Percentiles rank a stretch among this genome's conserved stretches.
phyloP scores from a whole-genome alignment of 768 basidiomycete genomes.

The Pholiota microspora region DNA sequence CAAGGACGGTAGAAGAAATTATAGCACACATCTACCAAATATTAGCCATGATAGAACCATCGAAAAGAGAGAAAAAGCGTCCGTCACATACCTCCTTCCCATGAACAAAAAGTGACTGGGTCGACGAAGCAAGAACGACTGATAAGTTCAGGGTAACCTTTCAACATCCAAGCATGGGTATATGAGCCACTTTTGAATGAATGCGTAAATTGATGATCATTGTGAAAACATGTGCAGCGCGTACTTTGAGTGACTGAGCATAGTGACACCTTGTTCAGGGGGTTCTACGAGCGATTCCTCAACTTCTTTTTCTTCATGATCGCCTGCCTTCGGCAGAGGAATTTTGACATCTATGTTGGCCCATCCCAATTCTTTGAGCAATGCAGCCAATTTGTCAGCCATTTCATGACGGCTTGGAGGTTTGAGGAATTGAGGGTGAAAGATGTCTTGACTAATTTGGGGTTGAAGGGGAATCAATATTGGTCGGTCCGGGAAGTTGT shows the following conservation, averaged over 20 bases:
- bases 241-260: conserved; percentile 89
- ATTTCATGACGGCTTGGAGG: conserved; percentile 68
- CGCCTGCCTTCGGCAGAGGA: conserved; percentile 15
- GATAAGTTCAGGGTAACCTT: conserved; percentile 67
- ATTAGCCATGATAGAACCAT: not conserved
- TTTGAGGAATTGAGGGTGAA: conserved; percentile 68
- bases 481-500: conserved; percentile 61
- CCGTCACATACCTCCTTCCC: conserved; percentile 79
- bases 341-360: conserved; percentile 30
- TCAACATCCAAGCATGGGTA: conserved; percentile 87
- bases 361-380: conserved; percentile 68
- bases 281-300: conserved; percentile 16
- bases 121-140: conserved; percentile 86
- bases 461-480: conserved; percentile 78
- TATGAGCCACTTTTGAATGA: conserved; percentile 57
- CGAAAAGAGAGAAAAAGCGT: not conserved
- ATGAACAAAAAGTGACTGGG: conserved; percentile 86
- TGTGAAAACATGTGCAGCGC: conserved; percentile 17
- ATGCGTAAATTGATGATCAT: not conserved
- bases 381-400: conserved; percentile 49
- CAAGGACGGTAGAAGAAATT: conserved; percentile 83
- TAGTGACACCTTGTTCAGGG: conserved; percentile 56
- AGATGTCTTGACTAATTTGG: conserved; percentile 83
- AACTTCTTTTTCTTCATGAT: conserved; percentile 26
- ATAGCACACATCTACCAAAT: conserved; percentile 77